A percentile compares a stretch with the other conserved stretches of the same genome.
phyloP scores from a whole-genome alignment of 1,284 basidiomycete species.

The Testicularia cyperi region DNA sequence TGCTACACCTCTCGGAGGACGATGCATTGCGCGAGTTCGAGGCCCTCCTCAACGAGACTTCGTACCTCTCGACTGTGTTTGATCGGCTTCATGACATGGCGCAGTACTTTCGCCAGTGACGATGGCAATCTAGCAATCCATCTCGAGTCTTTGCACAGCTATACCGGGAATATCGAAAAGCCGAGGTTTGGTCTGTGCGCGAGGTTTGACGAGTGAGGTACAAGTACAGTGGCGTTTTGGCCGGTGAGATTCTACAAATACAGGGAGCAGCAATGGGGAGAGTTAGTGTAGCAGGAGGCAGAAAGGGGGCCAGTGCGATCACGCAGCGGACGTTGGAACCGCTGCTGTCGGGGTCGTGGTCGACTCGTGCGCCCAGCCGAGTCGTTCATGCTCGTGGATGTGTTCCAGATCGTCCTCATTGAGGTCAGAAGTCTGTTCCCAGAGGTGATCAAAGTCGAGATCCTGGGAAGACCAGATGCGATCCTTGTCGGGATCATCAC shows the following conservation, averaged over 20 bases:
- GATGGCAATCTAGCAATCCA: too few species aligned
- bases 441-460: slow-evolving; percentile 31
- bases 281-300: too few species aligned
- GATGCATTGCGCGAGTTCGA: slow-evolving; percentile 93
- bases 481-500: slow-evolving; percentile 9
- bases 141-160: too few species aligned
- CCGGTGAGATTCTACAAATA: too few species aligned
- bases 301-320: too few species aligned
- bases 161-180: too few species aligned
- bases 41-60: slow-evolving; percentile 87
- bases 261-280: too few species aligned
- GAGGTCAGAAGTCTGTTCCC: slow-evolving; percentile 38
- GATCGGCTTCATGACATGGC: slow-evolving; percentile 59
- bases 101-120: slow-evolving; percentile 53
- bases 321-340: too few species aligned
- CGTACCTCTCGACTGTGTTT: slow-evolving; percentile 87
- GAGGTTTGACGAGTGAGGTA: too few species aligned
- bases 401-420: slow-evolving; percentile 31
- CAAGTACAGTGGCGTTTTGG: too few species aligned
- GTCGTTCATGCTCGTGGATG: slow-evolving; percentile 10
- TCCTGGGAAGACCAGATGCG: slow-evolving; percentile 26
- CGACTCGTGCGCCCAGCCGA: slow-evolving; percentile 7
- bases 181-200: too few species aligned
- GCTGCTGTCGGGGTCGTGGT: slow-evolving; percentile 1
- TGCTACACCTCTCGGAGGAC: slow-evolving; percentile 73